Conservation (phyloP, 2,329 filamentous ascomycete genomes). For the Colletotrichum camelliae region DNA sequence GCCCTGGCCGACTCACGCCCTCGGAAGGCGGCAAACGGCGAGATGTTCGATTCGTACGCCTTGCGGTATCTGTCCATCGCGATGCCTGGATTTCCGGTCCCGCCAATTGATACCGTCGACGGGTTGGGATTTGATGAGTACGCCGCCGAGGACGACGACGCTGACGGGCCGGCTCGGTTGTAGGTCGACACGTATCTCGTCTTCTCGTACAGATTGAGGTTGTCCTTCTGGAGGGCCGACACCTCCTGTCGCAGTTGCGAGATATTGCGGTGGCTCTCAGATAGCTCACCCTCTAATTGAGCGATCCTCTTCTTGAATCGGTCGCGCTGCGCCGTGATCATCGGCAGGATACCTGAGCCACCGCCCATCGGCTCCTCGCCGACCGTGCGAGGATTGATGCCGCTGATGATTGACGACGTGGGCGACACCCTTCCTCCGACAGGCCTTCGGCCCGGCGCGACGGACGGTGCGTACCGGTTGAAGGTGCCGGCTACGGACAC, state of each 20-base stretch:
- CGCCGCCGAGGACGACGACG: conserved; percentile 70
- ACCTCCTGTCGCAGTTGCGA: conserved; percentile 90
- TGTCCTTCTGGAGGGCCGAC: conserved; percentile 92
- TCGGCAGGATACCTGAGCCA: conserved; percentile 88
- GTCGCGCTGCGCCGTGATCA: conserved; percentile 97
- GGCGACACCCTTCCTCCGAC: conserved; percentile 78
- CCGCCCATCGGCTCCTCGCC: conserved; percentile 71
- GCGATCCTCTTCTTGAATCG: conserved; percentile 96
- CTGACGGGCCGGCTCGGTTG: conserved; percentile 70
- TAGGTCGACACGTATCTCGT: conserved; percentile 96
- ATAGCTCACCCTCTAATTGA: conserved; percentile 88
- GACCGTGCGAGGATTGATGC: conserved; percentile 76
- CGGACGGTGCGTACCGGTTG: conserved; percentile 74
- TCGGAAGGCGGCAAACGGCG: conserved; percentile 93
- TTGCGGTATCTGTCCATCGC: conserved; percentile 85
- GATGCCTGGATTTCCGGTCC: conserved; percentile 63
- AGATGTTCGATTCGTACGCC: conserved; percentile 94
- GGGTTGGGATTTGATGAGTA: conserved; percentile 75
- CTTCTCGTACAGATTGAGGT: conserved; percentile 95
- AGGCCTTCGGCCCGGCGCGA: conserved; percentile 66
- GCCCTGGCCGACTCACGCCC: conserved; percentile 92
- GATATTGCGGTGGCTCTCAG: conserved; percentile 80
- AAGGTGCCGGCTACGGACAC: conserved; percentile 95
- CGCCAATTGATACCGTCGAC: conserved; percentile 67
- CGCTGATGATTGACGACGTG: conserved; percentile 97